These are phyloP conservation scores for Calendula officinalis DNA, from an alignment of 129 eudicot species.

Conservation along the genomic window DNA sequence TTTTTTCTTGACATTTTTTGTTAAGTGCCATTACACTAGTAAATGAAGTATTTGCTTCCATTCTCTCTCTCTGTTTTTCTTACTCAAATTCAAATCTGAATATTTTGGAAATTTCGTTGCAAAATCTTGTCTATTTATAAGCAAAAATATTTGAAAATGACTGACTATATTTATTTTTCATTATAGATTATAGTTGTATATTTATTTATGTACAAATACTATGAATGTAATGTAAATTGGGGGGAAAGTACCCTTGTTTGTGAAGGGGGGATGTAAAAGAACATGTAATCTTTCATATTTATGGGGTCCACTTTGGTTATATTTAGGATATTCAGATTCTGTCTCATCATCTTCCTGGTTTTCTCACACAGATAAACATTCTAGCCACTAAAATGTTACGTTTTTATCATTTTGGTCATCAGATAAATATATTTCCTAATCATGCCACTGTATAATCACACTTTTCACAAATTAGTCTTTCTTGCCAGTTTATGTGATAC, in stretches of 20 bases:
- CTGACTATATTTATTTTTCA: not conserved
- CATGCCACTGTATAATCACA: constrained; percentile 1
- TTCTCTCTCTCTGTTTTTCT: constrained; percentile 22
- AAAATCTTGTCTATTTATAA: constrained; percentile 26
- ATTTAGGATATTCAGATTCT: constrained; percentile 9
- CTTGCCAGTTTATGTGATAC: not conserved
- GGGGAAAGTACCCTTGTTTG: constrained; percentile 22
- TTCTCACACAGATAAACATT: constrained; percentile 11
- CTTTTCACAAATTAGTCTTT: constrained; percentile 9
- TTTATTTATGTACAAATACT: constrained; percentile 21
- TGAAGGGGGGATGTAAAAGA: constrained; percentile 3
- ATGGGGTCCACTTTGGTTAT: constrained; percentile 25
- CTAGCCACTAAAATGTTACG: not conserved
- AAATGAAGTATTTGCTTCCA: constrained; percentile 41
- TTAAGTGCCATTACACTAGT: constrained; percentile 51
- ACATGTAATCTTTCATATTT: constrained; percentile 15
- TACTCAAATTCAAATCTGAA: not conserved
- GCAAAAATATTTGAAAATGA: constrained; percentile 23
- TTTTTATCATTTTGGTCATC: constrained; percentile 10
- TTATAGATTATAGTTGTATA: constrained; percentile 18
- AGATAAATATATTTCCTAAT: constrained; percentile 4
- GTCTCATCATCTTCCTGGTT: not conserved
- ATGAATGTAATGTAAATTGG: constrained; percentile 22
- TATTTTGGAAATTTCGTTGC: constrained; percentile 13
- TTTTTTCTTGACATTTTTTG: constrained; percentile 32